Conservation (phyloP, 1,139 yeast species). For the Hyphopichia fennica region DNA sequence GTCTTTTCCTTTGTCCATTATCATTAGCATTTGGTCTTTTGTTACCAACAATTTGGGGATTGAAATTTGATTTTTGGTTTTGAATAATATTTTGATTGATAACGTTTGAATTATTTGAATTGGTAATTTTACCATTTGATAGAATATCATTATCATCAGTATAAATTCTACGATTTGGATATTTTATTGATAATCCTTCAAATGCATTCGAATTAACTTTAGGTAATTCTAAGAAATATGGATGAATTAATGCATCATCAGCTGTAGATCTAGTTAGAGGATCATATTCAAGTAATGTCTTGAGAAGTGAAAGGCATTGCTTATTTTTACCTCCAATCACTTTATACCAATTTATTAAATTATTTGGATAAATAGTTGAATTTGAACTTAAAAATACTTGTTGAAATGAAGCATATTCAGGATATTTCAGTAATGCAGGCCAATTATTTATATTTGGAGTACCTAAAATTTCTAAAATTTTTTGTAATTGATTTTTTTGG, state of each 20-base stretch:
- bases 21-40: background rate
- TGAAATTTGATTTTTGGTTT: background rate
- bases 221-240: conserved; percentile 70
- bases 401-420: conserved; percentile 69
- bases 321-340: conserved; percentile 73
- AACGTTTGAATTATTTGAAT: background rate
- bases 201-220: conserved; percentile 70
- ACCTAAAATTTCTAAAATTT: conserved; percentile 87
- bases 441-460: conserved; percentile 75
- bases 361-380: conserved; percentile 51
- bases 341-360: conserved; percentile 81
- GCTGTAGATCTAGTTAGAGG: conserved; percentile 77
- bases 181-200: conserved; percentile 60
- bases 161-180: conserved; percentile 72
- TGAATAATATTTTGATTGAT: background rate
- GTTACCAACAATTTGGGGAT: background rate
- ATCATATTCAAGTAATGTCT: conserved; percentile 72
- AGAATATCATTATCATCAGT: conserved; percentile 74
- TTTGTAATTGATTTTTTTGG: conserved; percentile 87
- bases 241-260: conserved; percentile 68
- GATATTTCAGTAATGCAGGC: conserved; percentile 78
- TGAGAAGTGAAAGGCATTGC: conserved; percentile 64
- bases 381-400: conserved; percentile 53
- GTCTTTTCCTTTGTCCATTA: background rate
- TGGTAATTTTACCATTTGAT: conserved; percentile 5